These are phyloP conservation scores for Astrothelium macrocarpum DNA, from an alignment of 495 filamentous ascomycete genomes.

Conservation along the genomic window DNA sequence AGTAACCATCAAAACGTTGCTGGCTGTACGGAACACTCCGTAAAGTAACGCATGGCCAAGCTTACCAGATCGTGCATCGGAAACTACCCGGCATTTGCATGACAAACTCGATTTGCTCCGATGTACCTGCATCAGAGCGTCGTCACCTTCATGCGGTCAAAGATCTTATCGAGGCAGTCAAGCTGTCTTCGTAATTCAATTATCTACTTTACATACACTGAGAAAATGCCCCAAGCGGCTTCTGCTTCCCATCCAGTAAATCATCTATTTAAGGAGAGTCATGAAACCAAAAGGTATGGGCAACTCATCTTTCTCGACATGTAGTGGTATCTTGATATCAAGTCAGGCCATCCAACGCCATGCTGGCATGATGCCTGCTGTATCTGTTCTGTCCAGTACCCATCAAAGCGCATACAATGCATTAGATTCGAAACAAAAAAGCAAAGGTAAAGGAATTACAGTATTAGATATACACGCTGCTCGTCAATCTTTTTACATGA, in stretches of 20 bases:
- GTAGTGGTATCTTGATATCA: not conserved
- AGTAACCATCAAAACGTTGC: no score
- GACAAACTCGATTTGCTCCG: no score
- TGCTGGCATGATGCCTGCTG: not conserved
- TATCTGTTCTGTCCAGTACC: not conserved
- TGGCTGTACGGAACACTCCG: no score
- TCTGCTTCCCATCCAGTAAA: not conserved
- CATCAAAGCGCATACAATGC: conserved; percentile 7
- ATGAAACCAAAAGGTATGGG: conserved; percentile 6
- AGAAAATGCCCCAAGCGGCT: conserved; percentile 4
- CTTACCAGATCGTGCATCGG: no score
- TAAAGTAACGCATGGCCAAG: no score
- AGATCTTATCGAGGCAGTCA: not conserved
- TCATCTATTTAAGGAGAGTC: not conserved
- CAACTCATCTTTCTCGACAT: not conserved
- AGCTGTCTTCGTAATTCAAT: not conserved
- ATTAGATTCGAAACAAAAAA: not conserved
- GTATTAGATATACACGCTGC: not conserved
- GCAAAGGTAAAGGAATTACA: not conserved
- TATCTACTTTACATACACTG: conserved; percentile 2
- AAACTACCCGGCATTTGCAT: no score
- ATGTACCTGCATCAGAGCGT: no score
- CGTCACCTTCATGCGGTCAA: no score
- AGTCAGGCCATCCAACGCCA: conserved; percentile 3
- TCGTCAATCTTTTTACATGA: not conserved